Base-by-base conservation (phyloP, 768 basidiomycete genomes). In the Dendrothele bispora region DNA sequence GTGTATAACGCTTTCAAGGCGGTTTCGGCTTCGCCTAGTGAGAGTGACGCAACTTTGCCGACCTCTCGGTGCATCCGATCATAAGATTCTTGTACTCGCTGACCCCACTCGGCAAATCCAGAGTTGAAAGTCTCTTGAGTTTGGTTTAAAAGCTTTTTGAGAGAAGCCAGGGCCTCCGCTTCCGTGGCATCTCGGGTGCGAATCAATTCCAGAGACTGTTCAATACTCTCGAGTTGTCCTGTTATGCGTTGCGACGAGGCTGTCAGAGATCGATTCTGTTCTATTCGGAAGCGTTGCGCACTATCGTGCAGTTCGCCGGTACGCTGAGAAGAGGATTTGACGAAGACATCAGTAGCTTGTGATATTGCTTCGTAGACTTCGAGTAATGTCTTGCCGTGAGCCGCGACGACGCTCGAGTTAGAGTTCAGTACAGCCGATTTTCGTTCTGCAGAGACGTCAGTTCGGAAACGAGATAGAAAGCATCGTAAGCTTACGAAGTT, bases 371-470 rank as follows among this genome's bases (percentile, higher is more conserved):
- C 73, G 30, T 81, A 70, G 26, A 85, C 73, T 1, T 70, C 67
- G 20, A 78, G 67, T 34, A 94, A 74, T 1, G 77, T 69, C 50
- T 75, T 78, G 43, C 83, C 82, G 50, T 88, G 82, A 27, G 72
- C 74, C 3, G 77, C 67, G 14, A 90, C 91, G 1, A 76, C 74
- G 52, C 79, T 78, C 4, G 81, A 69, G 56, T 95, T 95, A 7
- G 80, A 69, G 26, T 68, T 72, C 34, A 92, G 74, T 10, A 82
- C 72, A 20, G 69, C 68, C 26, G 80, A 70, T 59, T 89, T 93
- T 49, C 94, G 86, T 34, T 89, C 93, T 95, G 53, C 14, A 28
- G 12, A 39, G 36, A 36, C 5, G 45, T 27, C 22, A 25, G 43
- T 64, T 35, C 61, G 24, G 21, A 37, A 15, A 24, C 21, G 11